phyloP scores from a whole-genome alignment of 441 rosid genomes.

The Eugenia klotzschiana region DNA sequence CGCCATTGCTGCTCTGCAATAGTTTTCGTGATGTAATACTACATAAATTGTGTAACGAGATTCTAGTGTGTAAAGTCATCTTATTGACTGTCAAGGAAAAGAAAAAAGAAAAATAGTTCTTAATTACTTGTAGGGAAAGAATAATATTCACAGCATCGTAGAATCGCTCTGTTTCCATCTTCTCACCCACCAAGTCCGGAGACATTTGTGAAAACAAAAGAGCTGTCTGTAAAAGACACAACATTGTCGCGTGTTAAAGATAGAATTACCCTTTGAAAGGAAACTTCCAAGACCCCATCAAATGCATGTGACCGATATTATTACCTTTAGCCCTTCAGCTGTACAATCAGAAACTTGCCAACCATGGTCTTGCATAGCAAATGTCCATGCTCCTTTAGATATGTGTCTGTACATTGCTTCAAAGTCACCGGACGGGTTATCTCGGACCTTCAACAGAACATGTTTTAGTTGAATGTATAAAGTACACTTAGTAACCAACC shows the following conservation, averaged over 20 bases:
- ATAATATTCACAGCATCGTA: slow-evolving; percentile 29
- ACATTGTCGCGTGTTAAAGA: not conserved
- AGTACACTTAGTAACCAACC: too few species aligned
- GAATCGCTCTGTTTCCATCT: slow-evolving; percentile 8
- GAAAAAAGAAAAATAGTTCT: not conserved
- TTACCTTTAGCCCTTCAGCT: slow-evolving; percentile 40
- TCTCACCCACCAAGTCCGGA: slow-evolving; percentile 18
- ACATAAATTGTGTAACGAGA: not conserved
- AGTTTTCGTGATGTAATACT: not conserved
- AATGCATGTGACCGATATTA: not conserved
- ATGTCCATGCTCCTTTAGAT: slow-evolving; percentile 49
- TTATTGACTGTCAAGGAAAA: not conserved
- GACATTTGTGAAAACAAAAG: slow-evolving; percentile 22
- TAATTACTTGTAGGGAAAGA: slow-evolving; percentile 21
- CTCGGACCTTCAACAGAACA: slow-evolving; percentile 22
- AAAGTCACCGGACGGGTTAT: slow-evolving; percentile 42
- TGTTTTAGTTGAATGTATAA: not conserved
- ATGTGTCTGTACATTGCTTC: slow-evolving; percentile 41
- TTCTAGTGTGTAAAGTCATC: not conserved
- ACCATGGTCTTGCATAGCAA: slow-evolving; percentile 45
- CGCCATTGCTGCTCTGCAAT: slow-evolving; percentile 25
- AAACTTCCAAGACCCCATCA: not conserved
- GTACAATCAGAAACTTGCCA: slow-evolving; percentile 71
- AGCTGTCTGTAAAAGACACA: slow-evolving; percentile 10
- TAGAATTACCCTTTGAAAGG: not conserved